phyloP scores from a whole-genome alignment of 495 filamentous ascomycete genomes.

The Amniculicola lignicola region DNA sequence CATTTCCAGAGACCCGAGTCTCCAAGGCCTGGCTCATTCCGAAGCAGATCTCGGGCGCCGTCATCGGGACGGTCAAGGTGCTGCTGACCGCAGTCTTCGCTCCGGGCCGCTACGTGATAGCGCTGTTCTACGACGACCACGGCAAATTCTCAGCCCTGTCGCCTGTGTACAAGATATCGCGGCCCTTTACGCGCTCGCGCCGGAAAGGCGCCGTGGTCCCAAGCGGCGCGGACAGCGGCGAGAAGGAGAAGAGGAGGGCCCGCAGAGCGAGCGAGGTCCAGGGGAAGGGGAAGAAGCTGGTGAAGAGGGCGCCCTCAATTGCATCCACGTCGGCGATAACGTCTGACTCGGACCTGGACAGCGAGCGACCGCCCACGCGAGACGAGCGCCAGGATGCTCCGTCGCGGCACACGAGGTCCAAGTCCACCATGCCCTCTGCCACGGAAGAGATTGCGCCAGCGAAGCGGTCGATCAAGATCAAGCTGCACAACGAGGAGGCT shows the following conservation, averaged over 20 bases:
- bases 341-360: slow-evolving; percentile 41
- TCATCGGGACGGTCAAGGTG: slow-evolving; percentile 67
- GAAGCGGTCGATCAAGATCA: slow-evolving; percentile 84
- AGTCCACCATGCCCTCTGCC: slow-evolving; percentile 45
- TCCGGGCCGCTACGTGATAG: slow-evolving; percentile 75
- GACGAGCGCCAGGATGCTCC: slow-evolving; percentile 38
- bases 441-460: slow-evolving; percentile 61
- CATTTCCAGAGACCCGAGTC: slow-evolving; percentile 15
- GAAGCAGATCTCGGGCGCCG: slow-evolving; percentile 56
- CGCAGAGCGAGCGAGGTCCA: slow-evolving; percentile 23
- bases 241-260: slow-evolving; percentile 32
- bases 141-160: slow-evolving; percentile 64
- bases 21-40: slow-evolving; percentile 53
- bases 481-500: slow-evolving; percentile 79
- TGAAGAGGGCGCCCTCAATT: slow-evolving; percentile 34
- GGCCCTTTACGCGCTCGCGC: slow-evolving; percentile 36
- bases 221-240: slow-evolving; percentile 32
- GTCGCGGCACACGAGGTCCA: slow-evolving; percentile 52
- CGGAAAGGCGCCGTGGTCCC: slow-evolving; percentile 37
- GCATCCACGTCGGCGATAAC: slow-evolving; percentile 44
- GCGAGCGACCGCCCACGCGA: slow-evolving; percentile 32
- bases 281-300: slow-evolving; percentile 18
- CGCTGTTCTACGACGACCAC: slow-evolving; percentile 74
- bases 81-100: slow-evolving; percentile 73
- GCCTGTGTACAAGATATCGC: slow-evolving; percentile 37